phyloP scores from a whole-genome alignment of 1,284 basidiomycete species.

The Cryptococcus sp. region DNA sequence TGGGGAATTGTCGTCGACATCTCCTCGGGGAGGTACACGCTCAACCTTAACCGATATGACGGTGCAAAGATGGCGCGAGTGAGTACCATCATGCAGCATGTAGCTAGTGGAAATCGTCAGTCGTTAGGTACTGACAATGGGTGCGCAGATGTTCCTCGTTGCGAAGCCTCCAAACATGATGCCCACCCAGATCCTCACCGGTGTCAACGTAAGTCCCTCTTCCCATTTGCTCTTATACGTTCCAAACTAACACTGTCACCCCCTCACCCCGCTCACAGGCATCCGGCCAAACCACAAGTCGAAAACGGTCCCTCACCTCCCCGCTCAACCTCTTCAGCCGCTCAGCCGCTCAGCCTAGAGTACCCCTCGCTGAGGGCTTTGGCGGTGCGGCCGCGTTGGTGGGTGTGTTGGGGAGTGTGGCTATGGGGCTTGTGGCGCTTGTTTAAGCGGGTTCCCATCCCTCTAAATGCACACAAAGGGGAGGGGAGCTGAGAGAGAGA shows the following conservation, averaged over 20 bases:
- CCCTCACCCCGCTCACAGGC: constrained; percentile 20
- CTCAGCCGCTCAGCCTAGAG: constrained; percentile 22
- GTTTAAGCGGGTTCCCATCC: not conserved
- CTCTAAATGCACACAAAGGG: too few relatives aligned
- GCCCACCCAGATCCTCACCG: constrained; percentile 47
- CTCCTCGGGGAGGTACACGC: constrained; percentile 33
- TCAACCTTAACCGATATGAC: constrained; percentile 47
- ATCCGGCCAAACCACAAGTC: constrained; percentile 29
- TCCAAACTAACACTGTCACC: constrained; percentile 1
- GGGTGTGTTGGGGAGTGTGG: constrained; percentile 5
- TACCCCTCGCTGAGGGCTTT: not conserved
- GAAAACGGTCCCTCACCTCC: constrained; percentile 29
- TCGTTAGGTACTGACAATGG: not conserved
- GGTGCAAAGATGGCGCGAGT: constrained; percentile 48
- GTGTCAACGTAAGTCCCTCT: constrained; percentile 42
- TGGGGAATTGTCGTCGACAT: constrained; percentile 48
- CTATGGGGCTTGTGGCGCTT: constrained; percentile 9
- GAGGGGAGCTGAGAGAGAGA: too few relatives aligned
- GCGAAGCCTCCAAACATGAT: constrained; percentile 51
- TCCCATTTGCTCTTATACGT: not conserved
- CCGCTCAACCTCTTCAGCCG: constrained; percentile 28
- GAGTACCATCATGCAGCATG: constrained; percentile 12
- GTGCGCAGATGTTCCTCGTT: constrained; percentile 40
- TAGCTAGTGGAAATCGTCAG: not conserved
- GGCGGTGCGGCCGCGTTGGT: not conserved